Evolutionary conservation across 1,139 yeast genomes (phyloP), one percentile per base, ranked within the genome.

Genomic region (Diutina ranongensis): DNA sequence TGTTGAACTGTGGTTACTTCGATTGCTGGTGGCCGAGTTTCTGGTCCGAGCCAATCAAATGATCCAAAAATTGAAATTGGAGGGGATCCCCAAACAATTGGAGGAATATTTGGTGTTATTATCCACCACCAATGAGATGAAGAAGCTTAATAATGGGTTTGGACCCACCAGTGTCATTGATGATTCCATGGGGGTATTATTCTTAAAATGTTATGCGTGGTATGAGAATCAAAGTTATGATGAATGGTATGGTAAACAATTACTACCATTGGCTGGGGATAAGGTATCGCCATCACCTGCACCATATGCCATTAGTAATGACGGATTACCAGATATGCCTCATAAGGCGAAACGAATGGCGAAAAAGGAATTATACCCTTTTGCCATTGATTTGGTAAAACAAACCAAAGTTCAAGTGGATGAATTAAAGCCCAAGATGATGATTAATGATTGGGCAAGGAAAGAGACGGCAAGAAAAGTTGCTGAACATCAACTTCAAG

Each of bases 131-230:
- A 71, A 74, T 15, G 92, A 83, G 46, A 69, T 84, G 57, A 73
- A 86, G 50, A 76, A 83, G 49, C 67, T 82, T 57, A 86, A 87
- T 49, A 84, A 80, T 56, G 95, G 95, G 0, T 82, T 80, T 58
- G 92, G 89, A 0, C 81, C 94, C 0, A 83, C 94, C 0, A 82
- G 92, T 0, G 65, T 76, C 27, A 74, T 84, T 35, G 95, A 86
- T 57, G 94, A 86, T 53, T 73, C 87, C 0, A 75, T 78, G 49
- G 81, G 82, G 28, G 73, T 83, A 2, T 58, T 83, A 0, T 86
- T 72, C 55, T 61, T 85, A 52, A 67, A 66, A 46, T 60, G 83
- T 8, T 81, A 67, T 50, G 52, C 58, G n/a, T 50, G 52, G 45
- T 48, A 46, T 19, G 49, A 47, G 5, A 22, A 45, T n/a, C n/a